Base-by-base conservation (phyloP, 78 protist species). In the Andalucia godoyi region DNA sequence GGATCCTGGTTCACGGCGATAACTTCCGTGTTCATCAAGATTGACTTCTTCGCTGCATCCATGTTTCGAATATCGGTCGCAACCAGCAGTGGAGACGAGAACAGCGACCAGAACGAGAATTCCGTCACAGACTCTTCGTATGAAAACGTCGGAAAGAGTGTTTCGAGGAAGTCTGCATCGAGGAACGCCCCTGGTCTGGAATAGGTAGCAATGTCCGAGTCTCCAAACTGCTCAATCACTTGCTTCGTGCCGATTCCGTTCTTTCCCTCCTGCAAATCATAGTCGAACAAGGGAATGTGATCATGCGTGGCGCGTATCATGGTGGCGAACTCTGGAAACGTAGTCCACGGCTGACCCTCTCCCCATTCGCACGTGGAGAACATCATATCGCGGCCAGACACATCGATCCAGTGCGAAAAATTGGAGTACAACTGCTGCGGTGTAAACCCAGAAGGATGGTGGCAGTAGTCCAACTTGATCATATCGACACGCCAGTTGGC, bases 401-500 rank as follows among this genome's bases (percentile, higher is more conserved):
- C 6, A 5, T 10, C 36, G 36, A 8, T n/a, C 53, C 29, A 60
- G 52, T 10, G 29, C 51, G 9, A 40, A 13, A 9, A 60, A 60
- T 42, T 60, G 17, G 53, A 27, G 36, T 4, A n/a, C 53, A 12
- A 49, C 53, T 27, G 8, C 8, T n/a, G 23, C 8, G 53, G 36
- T 27, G 13, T 45, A 30, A n/a, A 6, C 51, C 27, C 43, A 45
- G 33, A 38, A 18, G 17, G 41, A n/a, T 25, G 23, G 57, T 18
- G 38, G 49, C 78, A 73, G 40, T 30, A 57, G 60, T 77, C 72
- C 43, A 59, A 4, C 66, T 79, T 79, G 36, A 79, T 57, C n/a
- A 13, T 66, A 45, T 79, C 84, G 18, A 77, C 45, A 5, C 5
- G 60, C 84, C 84, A 79, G 27, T 3, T 46, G 33, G 84, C 84